phyloP scores from a whole-genome alignment of 164 flowering plant species.

The Stephania japonica region DNA sequence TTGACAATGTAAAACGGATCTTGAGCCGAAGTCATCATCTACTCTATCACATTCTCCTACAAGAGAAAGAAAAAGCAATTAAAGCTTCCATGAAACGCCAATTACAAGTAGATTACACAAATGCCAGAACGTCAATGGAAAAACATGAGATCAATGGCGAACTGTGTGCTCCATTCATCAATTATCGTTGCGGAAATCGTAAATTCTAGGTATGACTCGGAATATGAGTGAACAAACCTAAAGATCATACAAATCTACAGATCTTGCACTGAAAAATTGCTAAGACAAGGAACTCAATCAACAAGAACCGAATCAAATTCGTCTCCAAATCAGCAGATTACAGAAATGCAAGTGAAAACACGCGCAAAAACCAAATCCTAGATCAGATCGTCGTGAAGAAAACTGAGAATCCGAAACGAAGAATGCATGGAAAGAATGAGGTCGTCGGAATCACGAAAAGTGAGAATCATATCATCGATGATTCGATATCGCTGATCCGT shows the following conservation, averaged over 20 bases:
- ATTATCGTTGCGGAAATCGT: not conserved
- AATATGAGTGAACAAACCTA: too few relatives aligned
- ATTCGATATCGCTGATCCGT: not conserved
- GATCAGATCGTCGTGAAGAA: too few relatives aligned
- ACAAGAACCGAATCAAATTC: not conserved
- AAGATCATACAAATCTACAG: too few relatives aligned
- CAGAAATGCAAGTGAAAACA: not conserved
- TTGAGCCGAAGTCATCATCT: slow-evolving; percentile 77
- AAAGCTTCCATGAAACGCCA: not conserved
- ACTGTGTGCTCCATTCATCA: not conserved
- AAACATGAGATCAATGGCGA: not conserved
- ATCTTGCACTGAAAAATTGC: too few relatives aligned
- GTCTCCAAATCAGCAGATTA: not conserved
- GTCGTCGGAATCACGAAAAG: not conserved
- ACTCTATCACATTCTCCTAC: slow-evolving; percentile 1
- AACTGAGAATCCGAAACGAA: not conserved
- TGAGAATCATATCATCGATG: not conserved
- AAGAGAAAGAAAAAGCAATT: too few relatives aligned
- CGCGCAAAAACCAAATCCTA: not conserved
- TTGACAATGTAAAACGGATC: slow-evolving; percentile 95
- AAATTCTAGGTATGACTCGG: too few relatives aligned
- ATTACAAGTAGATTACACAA: not conserved
- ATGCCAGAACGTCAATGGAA: not conserved
- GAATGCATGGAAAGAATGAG: not conserved
- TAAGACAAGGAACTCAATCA: not conserved